phyloP scores from a whole-genome alignment of 495 filamentous ascomycete genomes.

The Hypoxylon lienhwacheense region DNA sequence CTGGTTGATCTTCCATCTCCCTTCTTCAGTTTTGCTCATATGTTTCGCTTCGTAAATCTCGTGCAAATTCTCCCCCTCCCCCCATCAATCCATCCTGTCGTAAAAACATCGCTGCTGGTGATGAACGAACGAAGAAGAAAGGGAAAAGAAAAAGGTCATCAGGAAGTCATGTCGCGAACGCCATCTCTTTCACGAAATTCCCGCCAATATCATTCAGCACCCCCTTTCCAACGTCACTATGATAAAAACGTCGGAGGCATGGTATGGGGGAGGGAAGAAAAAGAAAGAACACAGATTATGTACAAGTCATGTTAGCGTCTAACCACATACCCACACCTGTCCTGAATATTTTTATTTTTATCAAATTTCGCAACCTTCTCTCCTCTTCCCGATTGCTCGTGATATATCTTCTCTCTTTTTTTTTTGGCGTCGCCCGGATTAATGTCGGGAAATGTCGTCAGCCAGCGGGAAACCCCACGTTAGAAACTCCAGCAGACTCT shows the following conservation, averaged over 20 bases:
- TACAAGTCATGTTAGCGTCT: conserved; percentile 15
- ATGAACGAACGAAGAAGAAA: conserved; percentile 4
- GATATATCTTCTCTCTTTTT: conserved; percentile 18
- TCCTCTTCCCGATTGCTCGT: conserved; percentile 28
- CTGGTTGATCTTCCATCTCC: too few species aligned
- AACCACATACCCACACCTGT: conserved; percentile 6
- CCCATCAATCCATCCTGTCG: background rate
- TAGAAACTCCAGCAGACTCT: conserved; percentile 10
- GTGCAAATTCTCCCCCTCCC: background rate
- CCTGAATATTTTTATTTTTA: conserved; percentile 9
- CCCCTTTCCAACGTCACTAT: conserved; percentile 3
- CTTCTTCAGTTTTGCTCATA: too few species aligned
- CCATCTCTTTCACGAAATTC: conserved; percentile 16
- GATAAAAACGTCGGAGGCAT: background rate
- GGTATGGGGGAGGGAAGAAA: conserved; percentile 6
- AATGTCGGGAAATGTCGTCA: conserved; percentile 9
- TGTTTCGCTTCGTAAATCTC: too few species aligned
- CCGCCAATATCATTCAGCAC: conserved; percentile 23
- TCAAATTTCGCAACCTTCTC: conserved; percentile 1
- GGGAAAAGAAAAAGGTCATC: background rate
- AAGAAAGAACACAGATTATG: conserved; percentile 19
- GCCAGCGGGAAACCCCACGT: conserved; percentile 15
- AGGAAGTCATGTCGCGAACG: conserved; percentile 8
- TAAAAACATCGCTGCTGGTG: too few species aligned
- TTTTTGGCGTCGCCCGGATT: conserved; percentile 7